These are phyloP conservation scores for Taphrina wiesneri DNA, from an alignment of 1,139 yeast species.

Conservation along the genomic window DNA sequence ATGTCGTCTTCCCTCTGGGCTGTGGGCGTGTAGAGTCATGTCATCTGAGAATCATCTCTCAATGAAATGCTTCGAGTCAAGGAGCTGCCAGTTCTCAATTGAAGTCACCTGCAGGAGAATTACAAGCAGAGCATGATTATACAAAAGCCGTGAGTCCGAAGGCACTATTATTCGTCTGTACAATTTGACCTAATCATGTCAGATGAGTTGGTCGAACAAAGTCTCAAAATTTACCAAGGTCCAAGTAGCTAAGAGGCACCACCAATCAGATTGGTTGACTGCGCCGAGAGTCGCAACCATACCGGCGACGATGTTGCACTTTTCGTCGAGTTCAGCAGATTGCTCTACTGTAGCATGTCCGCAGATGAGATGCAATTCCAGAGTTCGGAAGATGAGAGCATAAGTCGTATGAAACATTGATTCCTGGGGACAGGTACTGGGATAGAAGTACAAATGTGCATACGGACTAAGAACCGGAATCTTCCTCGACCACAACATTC, in stretches of 20 bases:
- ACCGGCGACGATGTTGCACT: conserved; percentile 8
- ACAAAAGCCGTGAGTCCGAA: background rate
- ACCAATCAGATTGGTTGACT: background rate
- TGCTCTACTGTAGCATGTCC: background rate
- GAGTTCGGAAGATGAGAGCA: background rate
- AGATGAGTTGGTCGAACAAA: background rate
- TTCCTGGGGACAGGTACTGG: background rate
- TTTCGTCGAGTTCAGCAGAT: background rate
- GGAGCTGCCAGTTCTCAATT: background rate
- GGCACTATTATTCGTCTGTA: background rate
- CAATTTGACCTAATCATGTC: background rate
- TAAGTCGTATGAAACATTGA: conserved; percentile 3
- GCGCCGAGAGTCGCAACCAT: background rate
- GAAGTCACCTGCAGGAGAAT: background rate
- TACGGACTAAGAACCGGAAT: background rate
- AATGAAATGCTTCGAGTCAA: background rate
- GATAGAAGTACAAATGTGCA: background rate
- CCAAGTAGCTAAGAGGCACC: background rate
- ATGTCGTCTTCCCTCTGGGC: too few species aligned
- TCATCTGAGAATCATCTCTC: background rate
- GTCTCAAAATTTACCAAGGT: background rate
- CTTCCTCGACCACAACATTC: background rate
- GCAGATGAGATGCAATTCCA: background rate
- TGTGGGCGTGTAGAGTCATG: too few species aligned
- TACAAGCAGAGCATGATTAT: background rate